Evolutionary conservation across 106 monocot species (phyloP).

Genomic region (Phalaenopsis equestris): DNA sequence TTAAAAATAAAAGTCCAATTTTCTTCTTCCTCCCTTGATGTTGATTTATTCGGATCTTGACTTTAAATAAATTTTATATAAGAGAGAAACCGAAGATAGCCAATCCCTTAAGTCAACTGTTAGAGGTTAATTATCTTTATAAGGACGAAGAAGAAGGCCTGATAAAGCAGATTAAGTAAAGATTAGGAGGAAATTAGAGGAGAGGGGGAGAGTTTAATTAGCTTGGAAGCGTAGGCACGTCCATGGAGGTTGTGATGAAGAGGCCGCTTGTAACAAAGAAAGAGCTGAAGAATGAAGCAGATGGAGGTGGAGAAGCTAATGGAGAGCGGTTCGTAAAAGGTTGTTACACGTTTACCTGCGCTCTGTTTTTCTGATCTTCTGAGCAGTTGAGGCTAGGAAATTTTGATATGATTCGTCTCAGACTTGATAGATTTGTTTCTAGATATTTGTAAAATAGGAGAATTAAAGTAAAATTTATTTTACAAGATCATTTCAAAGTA

Average conservation of each 20-base stretch:
- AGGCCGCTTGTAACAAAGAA: background rate
- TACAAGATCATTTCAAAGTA: too few relatives aligned
- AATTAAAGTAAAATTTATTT: background rate
- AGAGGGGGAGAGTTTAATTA: background rate
- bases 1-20: conserved; percentile 2
- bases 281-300: background rate
- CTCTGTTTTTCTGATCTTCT: background rate
- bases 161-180: background rate
- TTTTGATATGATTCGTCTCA: background rate
- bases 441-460: background rate
- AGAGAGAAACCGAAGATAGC: background rate
- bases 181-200: background rate
- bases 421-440: background rate
- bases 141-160: background rate
- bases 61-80: background rate
- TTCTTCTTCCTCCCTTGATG: background rate
- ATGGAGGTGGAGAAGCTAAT: background rate
- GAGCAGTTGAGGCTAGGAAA: background rate
- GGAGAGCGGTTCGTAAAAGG: background rate
- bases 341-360: background rate
- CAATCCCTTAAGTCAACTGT: conserved; percentile 5
- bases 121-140: background rate
- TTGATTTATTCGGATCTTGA: background rate
- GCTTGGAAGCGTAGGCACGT: background rate
- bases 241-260: background rate